Base-by-base conservation (phyloP, 2,329 filamentous ascomycete species). In the Dactylellina leptospora region DNA sequence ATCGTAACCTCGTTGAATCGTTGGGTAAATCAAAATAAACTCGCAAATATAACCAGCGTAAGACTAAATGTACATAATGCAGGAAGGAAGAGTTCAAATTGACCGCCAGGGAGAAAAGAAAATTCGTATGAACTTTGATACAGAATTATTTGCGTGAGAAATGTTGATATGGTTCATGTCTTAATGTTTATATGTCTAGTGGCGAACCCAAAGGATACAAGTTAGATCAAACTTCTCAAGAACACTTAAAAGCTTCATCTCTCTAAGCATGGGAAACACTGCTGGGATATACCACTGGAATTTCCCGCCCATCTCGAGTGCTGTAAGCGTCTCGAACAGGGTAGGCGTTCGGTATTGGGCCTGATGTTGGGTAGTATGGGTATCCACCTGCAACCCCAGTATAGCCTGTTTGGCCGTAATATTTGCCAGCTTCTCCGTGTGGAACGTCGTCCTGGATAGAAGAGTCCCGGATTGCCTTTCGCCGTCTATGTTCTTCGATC, bases 201-300 rank as follows among this genome's bases (percentile, higher is more conserved):
- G 16, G 18, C 53, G 45, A 51, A 50, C 59, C 44, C 36, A 48
- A 38, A 44, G 23, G 40, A 5, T 13, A 72, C 54, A 72, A 72
- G 68, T 72, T 54, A 72, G 68, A 72, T 64, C 68, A 72, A 54
- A 64, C 59, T 72, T 72, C 59, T 36, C 40, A 4, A 40, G 45
- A 33, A 27, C 8, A 28, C 22, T 45, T 25, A 23, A 40, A 61
- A 42, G 38, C 44, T 53, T 59, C 42, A 71, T 33, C 56, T 51
- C 20, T 54, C 42, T 72, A 72, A 72, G 53, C 68, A 72, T 54
- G 68, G 68, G 68, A 63, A 64, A 72, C 59, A n/a, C 68, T 72
- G 59, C 59, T 72, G 59, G 68, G 68, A 63, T 72, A 72, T 72
- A 72, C 68, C 68, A 72, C 68, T 72, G 68, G 68, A 60, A 72